Conservation (phyloP, 768 basidiomycete genomes). For the Tylopilus cervinicoccineus region DNA sequence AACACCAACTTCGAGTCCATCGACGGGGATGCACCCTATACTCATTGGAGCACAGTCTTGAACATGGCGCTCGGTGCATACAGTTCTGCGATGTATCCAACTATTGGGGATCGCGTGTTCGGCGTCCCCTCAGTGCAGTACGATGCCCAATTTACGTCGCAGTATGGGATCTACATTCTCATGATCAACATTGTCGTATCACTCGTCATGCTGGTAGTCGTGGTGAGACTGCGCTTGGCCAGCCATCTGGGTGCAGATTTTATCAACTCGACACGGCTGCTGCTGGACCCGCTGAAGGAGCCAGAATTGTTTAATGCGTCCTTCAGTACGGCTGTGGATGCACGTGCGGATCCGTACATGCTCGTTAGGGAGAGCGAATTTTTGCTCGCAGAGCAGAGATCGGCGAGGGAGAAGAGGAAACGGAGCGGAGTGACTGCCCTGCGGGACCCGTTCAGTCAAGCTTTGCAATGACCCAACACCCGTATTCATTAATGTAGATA, state of each 20-base stretch:
- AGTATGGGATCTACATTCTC: conserved; percentile 4
- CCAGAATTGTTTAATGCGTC: conserved; percentile 12
- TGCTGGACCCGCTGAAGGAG: conserved; percentile 11
- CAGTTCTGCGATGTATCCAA: background rate
- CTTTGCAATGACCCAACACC: no score
- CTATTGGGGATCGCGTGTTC: rapidly evolving
- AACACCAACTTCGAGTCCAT: background rate
- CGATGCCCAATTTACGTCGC: background rate
- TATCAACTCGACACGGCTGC: conserved; percentile 5
- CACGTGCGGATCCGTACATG: conserved; percentile 4
- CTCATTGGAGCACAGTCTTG: conserved; percentile 4
- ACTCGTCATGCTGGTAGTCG: conserved; percentile 2
- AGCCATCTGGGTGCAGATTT: conserved; percentile 10
- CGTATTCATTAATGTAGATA: no score
- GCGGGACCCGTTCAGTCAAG: background rate
- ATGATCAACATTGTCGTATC: conserved; percentile 10
- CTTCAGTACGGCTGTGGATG: background rate
- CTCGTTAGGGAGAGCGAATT: background rate
- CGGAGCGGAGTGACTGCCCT: background rate
- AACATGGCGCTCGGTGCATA: conserved; percentile 9
- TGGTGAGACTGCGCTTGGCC: conserved; percentile 2
- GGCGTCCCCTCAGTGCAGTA: background rate
- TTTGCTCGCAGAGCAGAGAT: background rate
- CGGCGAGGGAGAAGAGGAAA: no score
- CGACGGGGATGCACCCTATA: background rate